Evolutionary conservation across 2,329 filamentous ascomycete species (phyloP), one percentile per base, ranked within the genome.

Genomic region (Biscogniauxia mediterranea): DNA sequence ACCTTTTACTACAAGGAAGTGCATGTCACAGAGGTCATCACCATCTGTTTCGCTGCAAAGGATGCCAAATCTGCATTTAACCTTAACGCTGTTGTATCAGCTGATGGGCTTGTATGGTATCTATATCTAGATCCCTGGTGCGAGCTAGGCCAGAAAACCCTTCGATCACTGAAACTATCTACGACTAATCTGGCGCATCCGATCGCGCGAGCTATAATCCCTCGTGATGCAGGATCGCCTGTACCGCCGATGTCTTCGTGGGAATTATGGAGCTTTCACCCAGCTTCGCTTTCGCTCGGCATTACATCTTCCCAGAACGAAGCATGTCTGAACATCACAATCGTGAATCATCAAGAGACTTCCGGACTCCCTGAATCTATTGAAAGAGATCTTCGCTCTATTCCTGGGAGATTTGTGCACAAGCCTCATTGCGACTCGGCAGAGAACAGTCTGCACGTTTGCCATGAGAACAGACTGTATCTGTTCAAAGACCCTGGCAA

Each of bases 401-500:
- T 67, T 8, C 9, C 23, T 13, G 69, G 69, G 4, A 53, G 5
- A 0, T 74, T 71, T 55, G 2, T 52, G 1, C 61, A 66, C 17
- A 54, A 61, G 5, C 67, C 69, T 1, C 32, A 69, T 8, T 77
- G 75, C 50, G 74, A 73, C n/a, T 67, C 68, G 1, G 68, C 75
- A 0, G 72, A 74, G 57, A 52, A 68, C 7, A 71, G 68, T 19
- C 65, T 77, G 0, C 70, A 71, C 52, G 61, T 66, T 15, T 19
- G n/a, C 11, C 7, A 57, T 0, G 23, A 50, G 0, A 49, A 42
- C 28, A 21, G 25, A 1, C 54, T 71, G 1, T 76, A 67, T 38
- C 64, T 71, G 32, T 78, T 74, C 69, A 76, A 73, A 53, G 73
- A 73, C n/a, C 61, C 67, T 5, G 60, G 62, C 2, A 68, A 57